A percentile compares a stretch with the other conserved stretches of the same genome.
phyloP scores from a whole-genome alignment of 2,329 filamentous ascomycete genomes.

The Diaporthe longicolla region DNA sequence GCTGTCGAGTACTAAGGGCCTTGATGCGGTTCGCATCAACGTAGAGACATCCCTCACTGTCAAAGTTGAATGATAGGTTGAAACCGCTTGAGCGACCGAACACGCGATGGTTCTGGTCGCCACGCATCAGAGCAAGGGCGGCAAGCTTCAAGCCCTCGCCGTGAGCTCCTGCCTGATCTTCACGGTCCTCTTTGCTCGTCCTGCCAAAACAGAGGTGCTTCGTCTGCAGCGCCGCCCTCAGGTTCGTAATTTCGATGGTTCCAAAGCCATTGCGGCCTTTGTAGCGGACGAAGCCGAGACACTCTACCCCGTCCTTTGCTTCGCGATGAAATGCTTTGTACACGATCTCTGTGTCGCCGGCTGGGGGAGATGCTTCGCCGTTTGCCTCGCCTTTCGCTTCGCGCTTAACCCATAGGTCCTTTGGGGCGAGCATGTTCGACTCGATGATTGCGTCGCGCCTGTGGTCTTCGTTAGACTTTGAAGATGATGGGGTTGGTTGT shows the following conservation, averaged over 20 bases:
- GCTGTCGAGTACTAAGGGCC: accelerated
- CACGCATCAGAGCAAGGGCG: background rate
- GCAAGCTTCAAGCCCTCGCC: slow-evolving; percentile 10
- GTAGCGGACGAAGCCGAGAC: background rate
- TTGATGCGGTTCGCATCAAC: background rate
- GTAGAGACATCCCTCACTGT: background rate
- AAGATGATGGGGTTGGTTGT: too few species aligned
- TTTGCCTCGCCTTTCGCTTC: background rate
- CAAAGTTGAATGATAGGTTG: background rate
- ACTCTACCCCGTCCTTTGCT: background rate
- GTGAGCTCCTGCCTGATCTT: background rate
- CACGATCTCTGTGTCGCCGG: background rate
- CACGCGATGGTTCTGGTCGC: background rate
- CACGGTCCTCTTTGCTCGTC: background rate
- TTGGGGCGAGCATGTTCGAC: background rate
- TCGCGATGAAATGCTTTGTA: background rate
- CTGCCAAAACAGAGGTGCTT: background rate
- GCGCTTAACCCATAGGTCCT: background rate
- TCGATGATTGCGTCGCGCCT: slow-evolving; percentile 4
- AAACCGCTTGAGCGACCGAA: background rate
- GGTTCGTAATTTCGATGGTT: background rate
- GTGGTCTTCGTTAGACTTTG: background rate
- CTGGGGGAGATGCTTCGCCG: background rate
- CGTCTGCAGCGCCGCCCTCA: background rate
- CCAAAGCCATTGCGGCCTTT: background rate